A percentile compares a stretch with the other conserved stretches of the same genome.
Evolutionary conservation across 108 stramenopile species (phyloP).

Genomic region (Stephanodiscus minutulus): DNA sequence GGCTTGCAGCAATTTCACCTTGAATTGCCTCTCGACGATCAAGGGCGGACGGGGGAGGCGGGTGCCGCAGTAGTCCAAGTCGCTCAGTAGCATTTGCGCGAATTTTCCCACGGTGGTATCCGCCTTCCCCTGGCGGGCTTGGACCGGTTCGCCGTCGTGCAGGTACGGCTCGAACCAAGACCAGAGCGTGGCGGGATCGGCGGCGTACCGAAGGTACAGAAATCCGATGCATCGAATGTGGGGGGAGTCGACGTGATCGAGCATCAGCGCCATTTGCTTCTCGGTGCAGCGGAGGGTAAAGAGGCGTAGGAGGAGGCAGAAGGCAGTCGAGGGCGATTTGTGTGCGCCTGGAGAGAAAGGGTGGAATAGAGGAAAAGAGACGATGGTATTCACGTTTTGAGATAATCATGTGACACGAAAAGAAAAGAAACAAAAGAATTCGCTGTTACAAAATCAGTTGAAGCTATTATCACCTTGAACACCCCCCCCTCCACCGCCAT

Average conservation of each 20-base stretch:
- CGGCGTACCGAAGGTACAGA: conserved; percentile 93
- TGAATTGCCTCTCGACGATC: conserved; percentile 87
- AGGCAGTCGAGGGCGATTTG: conserved; percentile 88
- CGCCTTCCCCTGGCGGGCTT: conserved; percentile 52
- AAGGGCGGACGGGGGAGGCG: conserved; percentile 93
- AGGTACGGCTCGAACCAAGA: conserved; percentile 89
- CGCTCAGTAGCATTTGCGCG: conserved; percentile 69
- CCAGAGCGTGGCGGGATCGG: conserved; percentile 83
- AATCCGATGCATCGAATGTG: conserved; percentile 95
- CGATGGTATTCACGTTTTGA: neutral
- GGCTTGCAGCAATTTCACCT: conserved; percentile 88
- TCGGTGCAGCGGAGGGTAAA: conserved; percentile 90
- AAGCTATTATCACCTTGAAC: too few species aligned
- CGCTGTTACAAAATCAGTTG: too few species aligned
- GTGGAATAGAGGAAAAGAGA: neutral
- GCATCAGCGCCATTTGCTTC: conserved; percentile 89
- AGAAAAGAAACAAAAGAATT: too few species aligned
- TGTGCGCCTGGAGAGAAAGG: conserved; percentile 45
- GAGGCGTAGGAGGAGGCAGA: conserved; percentile 92
- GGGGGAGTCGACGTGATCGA: conserved; percentile 87
- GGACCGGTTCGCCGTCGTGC: conserved; percentile 84
- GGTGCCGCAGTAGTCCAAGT: conserved; percentile 92
- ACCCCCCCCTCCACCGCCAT: too few species aligned
- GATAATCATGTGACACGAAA: too few species aligned
- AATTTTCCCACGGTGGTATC: conserved; percentile 79